Percentiles rank a stretch among this genome's conserved stretches.
Conservation (phyloP, 73 alveolate species). For the Stentor roeselii region DNA sequence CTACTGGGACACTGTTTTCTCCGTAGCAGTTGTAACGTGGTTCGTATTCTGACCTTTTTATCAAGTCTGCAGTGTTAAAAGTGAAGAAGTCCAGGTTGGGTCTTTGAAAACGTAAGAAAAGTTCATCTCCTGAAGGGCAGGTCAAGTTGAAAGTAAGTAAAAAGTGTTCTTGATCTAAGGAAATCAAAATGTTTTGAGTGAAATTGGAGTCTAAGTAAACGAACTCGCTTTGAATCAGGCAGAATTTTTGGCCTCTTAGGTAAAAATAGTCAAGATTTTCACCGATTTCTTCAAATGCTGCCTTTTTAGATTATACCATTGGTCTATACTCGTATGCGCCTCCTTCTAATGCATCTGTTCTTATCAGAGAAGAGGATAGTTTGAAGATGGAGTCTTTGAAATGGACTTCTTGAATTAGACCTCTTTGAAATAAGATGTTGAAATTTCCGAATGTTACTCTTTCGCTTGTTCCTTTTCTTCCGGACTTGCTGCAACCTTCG, state of each 20-base stretch:
- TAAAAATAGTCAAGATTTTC: too few relatives aligned
- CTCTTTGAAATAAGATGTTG: not conserved
- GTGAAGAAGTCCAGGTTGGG: not conserved
- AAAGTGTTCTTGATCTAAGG: too few relatives aligned
- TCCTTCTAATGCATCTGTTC: not conserved
- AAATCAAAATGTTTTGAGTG: too few relatives aligned
- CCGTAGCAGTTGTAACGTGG: not conserved
- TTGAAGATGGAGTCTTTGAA: not conserved
- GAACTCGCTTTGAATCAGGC: too few relatives aligned
- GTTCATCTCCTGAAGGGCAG: too few relatives aligned
- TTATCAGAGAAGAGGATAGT: not conserved
- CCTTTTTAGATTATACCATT: not conserved
- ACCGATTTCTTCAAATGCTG: not conserved
- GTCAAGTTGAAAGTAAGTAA: too few relatives aligned
- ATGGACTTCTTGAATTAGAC: not conserved
- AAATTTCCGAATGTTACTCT: not conserved
- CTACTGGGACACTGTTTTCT: not conserved
- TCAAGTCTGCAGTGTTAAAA: not conserved
- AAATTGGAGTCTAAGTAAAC: too few relatives aligned
- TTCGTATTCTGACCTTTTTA: not conserved
- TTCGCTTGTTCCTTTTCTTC: not conserved
- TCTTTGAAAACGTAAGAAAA: not conserved
- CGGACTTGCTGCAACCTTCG: not conserved
- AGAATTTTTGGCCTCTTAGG: too few relatives aligned
- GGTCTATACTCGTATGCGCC: not conserved